These are phyloP conservation scores for Globisporangium nodosum DNA, from an alignment of 352 stramenopile species.

Conservation along the genomic window DNA sequence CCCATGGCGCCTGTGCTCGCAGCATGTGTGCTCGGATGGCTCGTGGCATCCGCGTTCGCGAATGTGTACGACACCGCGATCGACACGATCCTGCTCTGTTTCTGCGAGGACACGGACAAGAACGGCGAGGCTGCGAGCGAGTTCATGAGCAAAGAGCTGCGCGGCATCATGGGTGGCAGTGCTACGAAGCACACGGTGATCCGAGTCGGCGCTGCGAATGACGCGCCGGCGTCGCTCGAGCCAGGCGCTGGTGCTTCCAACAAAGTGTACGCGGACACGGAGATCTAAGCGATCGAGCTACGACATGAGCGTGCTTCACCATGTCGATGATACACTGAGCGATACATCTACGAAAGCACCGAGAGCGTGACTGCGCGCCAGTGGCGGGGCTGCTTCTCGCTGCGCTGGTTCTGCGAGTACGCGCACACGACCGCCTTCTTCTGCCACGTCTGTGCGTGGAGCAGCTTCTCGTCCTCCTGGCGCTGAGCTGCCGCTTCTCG, in stretches of 20 bases:
- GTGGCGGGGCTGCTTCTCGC: background rate
- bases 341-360: constrained; percentile 3
- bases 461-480: constrained; percentile 24
- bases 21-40: constrained; percentile 77
- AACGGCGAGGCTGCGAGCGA: constrained; percentile 55
- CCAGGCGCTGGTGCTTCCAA: constrained; percentile 2
- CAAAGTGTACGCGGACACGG: constrained; percentile 37
- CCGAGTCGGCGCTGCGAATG: constrained; percentile 21
- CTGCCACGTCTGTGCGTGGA: constrained; percentile 44
- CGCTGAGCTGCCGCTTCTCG: constrained; percentile 20
- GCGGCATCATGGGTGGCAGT: constrained; percentile 44
- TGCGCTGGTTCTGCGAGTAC: constrained; percentile 44
- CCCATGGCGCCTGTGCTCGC: constrained; percentile 90
- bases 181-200: constrained; percentile 32
- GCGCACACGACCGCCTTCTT: constrained; percentile 69
- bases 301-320: background rate
- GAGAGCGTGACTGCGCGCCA: constrained; percentile 6
- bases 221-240: background rate
- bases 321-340: background rate
- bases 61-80: constrained; percentile 94
- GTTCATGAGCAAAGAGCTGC: constrained; percentile 80
- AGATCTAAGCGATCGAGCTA: constrained; percentile 22
- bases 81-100: constrained; percentile 95
- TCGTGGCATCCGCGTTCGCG: constrained; percentile 89
- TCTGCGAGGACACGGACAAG: constrained; percentile 89